Conservation (phyloP, 179 eudicot species). For the Amaranthus tricolor region DNA sequence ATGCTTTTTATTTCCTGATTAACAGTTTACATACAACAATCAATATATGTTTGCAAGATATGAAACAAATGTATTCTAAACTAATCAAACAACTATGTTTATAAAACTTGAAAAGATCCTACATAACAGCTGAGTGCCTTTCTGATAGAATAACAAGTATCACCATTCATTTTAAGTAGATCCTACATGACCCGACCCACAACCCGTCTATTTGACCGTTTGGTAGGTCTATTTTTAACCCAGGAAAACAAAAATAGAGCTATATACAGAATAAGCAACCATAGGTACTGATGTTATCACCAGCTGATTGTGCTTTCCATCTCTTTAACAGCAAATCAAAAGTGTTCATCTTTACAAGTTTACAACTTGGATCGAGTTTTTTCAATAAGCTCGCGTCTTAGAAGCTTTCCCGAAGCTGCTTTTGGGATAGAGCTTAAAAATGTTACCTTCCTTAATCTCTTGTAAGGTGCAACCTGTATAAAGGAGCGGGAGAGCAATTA, state of each 20-base stretch:
- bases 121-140: background rate
- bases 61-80: too few relatives aligned
- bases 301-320: too few relatives aligned
- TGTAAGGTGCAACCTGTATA: constrained; percentile 40
- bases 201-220: too few relatives aligned
- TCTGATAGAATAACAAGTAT: background rate
- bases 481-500: background rate
- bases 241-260: background rate
- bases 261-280: background rate
- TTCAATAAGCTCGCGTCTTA: constrained; percentile 46
- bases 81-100: background rate
- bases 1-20: background rate
- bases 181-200: too few relatives aligned
- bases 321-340: too few relatives aligned
- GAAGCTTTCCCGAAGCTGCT: constrained; percentile 32
- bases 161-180: too few relatives aligned
- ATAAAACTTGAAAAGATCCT: background rate
- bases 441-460: constrained; percentile 31
- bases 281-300: too few relatives aligned
- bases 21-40: background rate
- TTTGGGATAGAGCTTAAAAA: constrained; percentile 26
- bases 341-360: background rate
- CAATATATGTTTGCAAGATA: background rate
- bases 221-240: background rate
- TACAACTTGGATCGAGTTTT: constrained; percentile 51